Percentiles rank a stretch among this genome's conserved stretches.
phyloP scores from a whole-genome alignment of 352 stramenopile genomes.

The Phytophthora sansomeana region DNA sequence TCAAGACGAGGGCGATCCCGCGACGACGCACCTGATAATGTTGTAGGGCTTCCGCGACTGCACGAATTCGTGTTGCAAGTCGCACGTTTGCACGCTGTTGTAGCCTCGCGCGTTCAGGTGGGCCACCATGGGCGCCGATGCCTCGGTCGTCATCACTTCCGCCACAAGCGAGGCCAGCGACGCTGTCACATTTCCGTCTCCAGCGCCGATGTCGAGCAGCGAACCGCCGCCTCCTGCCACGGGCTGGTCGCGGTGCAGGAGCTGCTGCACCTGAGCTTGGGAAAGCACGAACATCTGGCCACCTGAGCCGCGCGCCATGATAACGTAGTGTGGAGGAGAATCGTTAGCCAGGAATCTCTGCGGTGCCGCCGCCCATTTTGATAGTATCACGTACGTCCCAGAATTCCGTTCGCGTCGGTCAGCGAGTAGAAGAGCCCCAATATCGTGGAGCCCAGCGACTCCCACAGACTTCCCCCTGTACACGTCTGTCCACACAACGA shows the following conservation, averaged over 20 bases:
- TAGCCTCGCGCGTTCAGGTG: constrained; percentile 79
- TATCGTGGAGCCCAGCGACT: constrained; percentile 69
- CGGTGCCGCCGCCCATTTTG: constrained; percentile 9
- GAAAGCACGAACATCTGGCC: constrained; percentile 92
- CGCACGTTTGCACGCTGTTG: constrained; percentile 77
- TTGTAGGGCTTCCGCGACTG: constrained; percentile 73
- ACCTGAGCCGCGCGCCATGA: constrained; percentile 42
- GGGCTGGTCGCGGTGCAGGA: constrained; percentile 59
- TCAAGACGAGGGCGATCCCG: constrained; percentile 10
- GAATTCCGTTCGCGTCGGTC: constrained; percentile 85
- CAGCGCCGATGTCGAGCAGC: constrained; percentile 84
- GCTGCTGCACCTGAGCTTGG: constrained; percentile 67
- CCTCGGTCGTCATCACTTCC: constrained; percentile 75
- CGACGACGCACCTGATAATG: constrained; percentile 74
- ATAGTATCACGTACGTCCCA: constrained; percentile 65
- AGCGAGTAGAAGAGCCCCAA: constrained; percentile 86
- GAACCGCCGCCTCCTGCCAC: constrained; percentile 42
- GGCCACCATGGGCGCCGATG: constrained; percentile 82
- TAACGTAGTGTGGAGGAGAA: constrained; percentile 9
- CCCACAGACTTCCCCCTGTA: constrained; percentile 71
- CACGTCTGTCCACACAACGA: constrained; percentile 56
- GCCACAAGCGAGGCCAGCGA: constrained; percentile 82
- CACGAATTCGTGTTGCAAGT: constrained; percentile 76
- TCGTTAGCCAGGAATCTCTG: constrained; percentile 26
- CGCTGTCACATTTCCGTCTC: constrained; percentile 85